A percentile compares a stretch with the other conserved stretches of the same genome.
Conservation (phyloP, 495 filamentous ascomycete genomes). For the Penicillium robsamsonii region DNA sequence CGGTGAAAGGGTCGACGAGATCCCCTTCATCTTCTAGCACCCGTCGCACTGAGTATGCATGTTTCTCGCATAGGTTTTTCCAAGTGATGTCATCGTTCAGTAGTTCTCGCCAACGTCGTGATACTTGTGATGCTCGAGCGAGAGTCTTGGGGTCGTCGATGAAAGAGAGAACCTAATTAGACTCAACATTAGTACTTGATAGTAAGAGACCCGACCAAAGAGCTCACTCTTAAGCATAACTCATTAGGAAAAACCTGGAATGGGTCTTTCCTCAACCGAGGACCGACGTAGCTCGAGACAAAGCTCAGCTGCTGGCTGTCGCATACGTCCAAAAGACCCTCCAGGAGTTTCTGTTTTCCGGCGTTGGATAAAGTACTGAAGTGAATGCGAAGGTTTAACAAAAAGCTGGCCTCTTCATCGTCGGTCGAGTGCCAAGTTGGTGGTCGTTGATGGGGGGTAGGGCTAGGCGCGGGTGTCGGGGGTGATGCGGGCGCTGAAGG, state of each 20-base stretch:
- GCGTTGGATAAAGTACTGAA: constrained; percentile 54
- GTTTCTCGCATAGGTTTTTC: constrained; percentile 94
- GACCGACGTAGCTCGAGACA: constrained; percentile 88
- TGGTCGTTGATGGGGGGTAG: constrained; percentile 59
- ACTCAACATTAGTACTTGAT: constrained; percentile 8
- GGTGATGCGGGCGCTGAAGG: constrained; percentile 67
- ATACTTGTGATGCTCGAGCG: constrained; percentile 89
- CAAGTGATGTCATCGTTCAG: constrained; percentile 95
- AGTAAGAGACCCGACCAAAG: constrained; percentile 2
- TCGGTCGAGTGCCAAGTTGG: constrained; percentile 58
- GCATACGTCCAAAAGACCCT: constrained; percentile 84
- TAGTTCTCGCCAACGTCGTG: constrained; percentile 85
- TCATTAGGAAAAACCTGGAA: constrained; percentile 88
- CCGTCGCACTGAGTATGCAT: constrained; percentile 69
- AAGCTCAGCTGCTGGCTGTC: constrained; percentile 93
- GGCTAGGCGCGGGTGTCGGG: constrained; percentile 67
- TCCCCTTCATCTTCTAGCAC: constrained; percentile 48
- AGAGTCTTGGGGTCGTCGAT: constrained; percentile 93
- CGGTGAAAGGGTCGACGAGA: constrained; percentile 38
- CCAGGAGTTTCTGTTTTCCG: constrained; percentile 65
- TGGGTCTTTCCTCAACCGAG: constrained; percentile 91
- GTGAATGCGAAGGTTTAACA: constrained; percentile 53
- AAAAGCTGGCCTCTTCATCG: constrained; percentile 55
- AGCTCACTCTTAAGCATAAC: constrained; percentile 76
- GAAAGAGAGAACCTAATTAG: constrained; percentile 75